Percentiles rank a stretch among this genome's conserved stretches.
phyloP scores from a whole-genome alignment of 2,329 filamentous ascomycete genomes.

The Colletotrichum euphorbiae region DNA sequence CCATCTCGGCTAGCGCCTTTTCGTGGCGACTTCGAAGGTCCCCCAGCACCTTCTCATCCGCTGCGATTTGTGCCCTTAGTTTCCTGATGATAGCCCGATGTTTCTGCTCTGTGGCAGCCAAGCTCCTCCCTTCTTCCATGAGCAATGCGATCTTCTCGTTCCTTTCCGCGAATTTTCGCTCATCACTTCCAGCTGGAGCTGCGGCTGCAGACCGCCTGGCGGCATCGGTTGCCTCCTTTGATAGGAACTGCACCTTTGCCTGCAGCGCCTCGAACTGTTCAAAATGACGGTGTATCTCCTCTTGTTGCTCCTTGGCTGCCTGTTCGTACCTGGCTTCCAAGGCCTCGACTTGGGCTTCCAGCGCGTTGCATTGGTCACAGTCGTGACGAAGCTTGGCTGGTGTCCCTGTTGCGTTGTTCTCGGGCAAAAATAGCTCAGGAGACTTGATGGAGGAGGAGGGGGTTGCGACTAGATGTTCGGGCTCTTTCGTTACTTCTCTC shows the following conservation, averaged over 20 bases:
- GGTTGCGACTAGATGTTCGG: no score
- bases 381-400: not conserved
- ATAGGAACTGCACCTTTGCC: constrained; percentile 88
- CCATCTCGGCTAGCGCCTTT: constrained; percentile 65
- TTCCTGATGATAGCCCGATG: constrained; percentile 87
- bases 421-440: not conserved
- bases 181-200: constrained; percentile 72
- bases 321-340: constrained; percentile 21
- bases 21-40: constrained; percentile 71
- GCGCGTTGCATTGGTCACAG: constrained; percentile 27
- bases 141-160: constrained; percentile 90
- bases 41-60: constrained; percentile 73
- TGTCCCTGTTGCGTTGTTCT: not conserved
- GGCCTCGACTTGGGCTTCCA: constrained; percentile 16
- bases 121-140: constrained; percentile 90
- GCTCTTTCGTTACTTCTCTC: no score
- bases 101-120: constrained; percentile 88
- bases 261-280: constrained; percentile 94
- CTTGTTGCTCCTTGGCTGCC: constrained; percentile 54
- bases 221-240: constrained; percentile 80
- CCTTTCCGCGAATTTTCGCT: constrained; percentile 87
- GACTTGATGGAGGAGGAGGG: not conserved
- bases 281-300: constrained; percentile 84
- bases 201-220: constrained; percentile 76
- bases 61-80: constrained; percentile 73